Conservation (phyloP, 2,329 filamentous ascomycete species). For the Leptographium procerum region DNA sequence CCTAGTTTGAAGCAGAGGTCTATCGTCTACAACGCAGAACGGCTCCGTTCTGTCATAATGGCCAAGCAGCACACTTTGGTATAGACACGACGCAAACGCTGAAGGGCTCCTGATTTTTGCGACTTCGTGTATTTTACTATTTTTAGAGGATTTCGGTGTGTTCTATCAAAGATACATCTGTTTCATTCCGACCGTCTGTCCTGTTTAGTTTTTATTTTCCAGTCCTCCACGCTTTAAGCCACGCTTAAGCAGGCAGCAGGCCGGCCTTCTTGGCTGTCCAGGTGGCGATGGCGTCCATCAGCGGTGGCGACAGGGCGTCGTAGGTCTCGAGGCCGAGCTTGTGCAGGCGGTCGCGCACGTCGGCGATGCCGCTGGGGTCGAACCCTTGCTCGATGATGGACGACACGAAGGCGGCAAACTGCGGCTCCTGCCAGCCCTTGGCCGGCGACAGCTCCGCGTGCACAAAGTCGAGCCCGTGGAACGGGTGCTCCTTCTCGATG, state of each 20-base stretch:
- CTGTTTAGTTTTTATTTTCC: neutral
- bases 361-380: constrained; percentile 39
- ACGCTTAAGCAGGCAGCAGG: constrained; percentile 11
- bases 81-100: too few species aligned
- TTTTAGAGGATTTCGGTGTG: neutral
- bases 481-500: constrained; percentile 53
- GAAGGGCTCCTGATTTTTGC: neutral
- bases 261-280: constrained; percentile 40
- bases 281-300: constrained; percentile 53
- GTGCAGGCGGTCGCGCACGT: constrained; percentile 41
- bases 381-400: constrained; percentile 60
- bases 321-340: constrained; percentile 47
- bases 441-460: constrained; percentile 49
- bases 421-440: constrained; percentile 60
- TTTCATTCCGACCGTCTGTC: neutral
- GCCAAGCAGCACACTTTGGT: too few species aligned
- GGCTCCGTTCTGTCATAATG: too few species aligned
- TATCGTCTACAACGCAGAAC: too few species aligned
- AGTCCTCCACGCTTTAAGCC: too few species aligned
- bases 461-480: constrained; percentile 60
- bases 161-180: neutral
- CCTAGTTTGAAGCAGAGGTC: too few species aligned
- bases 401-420: constrained; percentile 58
- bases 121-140: neutral
- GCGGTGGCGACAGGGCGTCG: constrained; percentile 46